Base-by-base conservation (phyloP, 2,329 filamentous ascomycete species). In the Fusarium stilboides region DNA sequence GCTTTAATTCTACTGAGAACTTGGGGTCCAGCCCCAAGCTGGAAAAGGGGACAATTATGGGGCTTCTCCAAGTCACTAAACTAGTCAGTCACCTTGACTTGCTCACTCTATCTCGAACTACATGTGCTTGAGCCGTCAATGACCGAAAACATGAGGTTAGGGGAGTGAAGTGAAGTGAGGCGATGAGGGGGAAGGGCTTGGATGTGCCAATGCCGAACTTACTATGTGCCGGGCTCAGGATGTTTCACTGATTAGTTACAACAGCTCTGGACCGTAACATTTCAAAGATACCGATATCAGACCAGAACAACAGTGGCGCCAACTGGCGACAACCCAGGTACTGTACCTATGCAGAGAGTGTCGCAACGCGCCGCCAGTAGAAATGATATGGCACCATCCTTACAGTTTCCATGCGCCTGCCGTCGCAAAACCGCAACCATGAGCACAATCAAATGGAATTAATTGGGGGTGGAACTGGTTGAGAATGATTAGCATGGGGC, bases 381-480 rank as follows among this genome's bases (percentile, higher is more conserved):
- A 56, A 54, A 54, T 52, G 54, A 43, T 52, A 62, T 69, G 65
- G 55, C 51, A 54, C 65, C 60, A 68, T 69, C 52, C 26, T 52
- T 57, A 59, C 53, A 65, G 47, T 53, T 57, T 49, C 46, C 31
- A 17, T 20, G 46, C 55, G 26, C 47, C 42, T 37, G 19, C 31
- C 31, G 47, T 45, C 47, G 40, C 40, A 53, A 45, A 20, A 36
- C 42, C 36, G 34, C 63, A 52, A 55, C 54, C 43, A 45, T 31
- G 24, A 47, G 47, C 31, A 39, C 47, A 50, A 46, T 22, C n/a
- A 47, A 44, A 42, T 34, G 49, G 50, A 57, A 40, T 31, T 62
- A 57, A 40, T 26, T 60, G 36, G 42, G 46, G 28, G 59, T 62
- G 68, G 71, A 73, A 73, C 70, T 73, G 53, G 72, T 74, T 74